Percentiles rank a stretch among this genome's conserved stretches.
Conservation (phyloP, 805 yeast genomes). For the Tetrapisispora taiwanensis region DNA sequence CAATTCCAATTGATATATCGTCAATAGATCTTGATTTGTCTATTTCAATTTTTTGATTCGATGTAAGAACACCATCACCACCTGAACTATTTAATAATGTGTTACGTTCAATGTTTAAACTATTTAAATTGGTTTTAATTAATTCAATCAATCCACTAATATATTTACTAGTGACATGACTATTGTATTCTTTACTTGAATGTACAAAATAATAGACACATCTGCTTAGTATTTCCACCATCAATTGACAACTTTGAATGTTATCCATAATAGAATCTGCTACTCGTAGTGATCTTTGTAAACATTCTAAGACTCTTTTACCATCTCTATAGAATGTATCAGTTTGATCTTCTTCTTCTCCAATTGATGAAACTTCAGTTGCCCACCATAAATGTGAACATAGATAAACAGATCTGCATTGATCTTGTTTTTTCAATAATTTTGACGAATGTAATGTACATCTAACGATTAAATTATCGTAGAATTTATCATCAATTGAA, state of each 20-base stretch:
- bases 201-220: constrained; percentile 71
- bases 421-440: constrained; percentile 84
- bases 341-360: constrained; percentile 41
- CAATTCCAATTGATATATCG: constrained; percentile 17
- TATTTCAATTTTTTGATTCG: not conserved
- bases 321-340: constrained; percentile 37
- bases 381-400: constrained; percentile 96
- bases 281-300: constrained; percentile 77
- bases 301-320: constrained; percentile 80
- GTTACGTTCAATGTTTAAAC: constrained; percentile 30
- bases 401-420: constrained; percentile 74
- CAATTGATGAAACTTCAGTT: constrained; percentile 43
- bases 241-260: constrained; percentile 55
- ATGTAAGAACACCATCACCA: constrained; percentile 5
- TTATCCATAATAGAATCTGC: constrained; percentile 91
- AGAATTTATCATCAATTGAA: constrained; percentile 29
- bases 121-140: constrained; percentile 50
- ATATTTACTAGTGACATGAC: constrained; percentile 55
- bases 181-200: constrained; percentile 9
- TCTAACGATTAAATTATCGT: constrained; percentile 68
- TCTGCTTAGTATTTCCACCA: constrained; percentile 81
- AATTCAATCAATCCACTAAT: constrained; percentile 82
- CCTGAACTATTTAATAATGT: constrained; percentile 5
- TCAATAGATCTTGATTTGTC: not conserved
- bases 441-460: constrained; percentile 82